Evolutionary conservation across 2,329 filamentous ascomycete genomes (phyloP), one percentile per base, ranked within the genome.

Genomic region (Paraphoma chrysanthemicola): DNA sequence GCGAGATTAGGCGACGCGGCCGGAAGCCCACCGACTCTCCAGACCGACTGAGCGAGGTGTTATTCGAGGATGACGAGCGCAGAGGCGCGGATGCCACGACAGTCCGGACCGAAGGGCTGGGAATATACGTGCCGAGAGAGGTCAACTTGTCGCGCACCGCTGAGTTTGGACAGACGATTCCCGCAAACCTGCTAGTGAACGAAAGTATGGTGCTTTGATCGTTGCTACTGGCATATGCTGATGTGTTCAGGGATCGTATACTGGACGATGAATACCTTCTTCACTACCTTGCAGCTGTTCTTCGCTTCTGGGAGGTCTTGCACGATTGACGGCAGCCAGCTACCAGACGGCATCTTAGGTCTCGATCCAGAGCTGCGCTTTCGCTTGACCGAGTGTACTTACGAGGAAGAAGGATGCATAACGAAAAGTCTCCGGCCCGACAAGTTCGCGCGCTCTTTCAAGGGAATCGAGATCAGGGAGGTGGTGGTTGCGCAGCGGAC

Each of bases 191-290:
- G 28, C 51, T 72, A 0, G 56, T 65, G 6, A 61, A 62, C n/a
- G 60, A 72, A 38, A 59, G 70, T 70, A 44, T n/a, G 63, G 48
- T 23, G 46, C 1, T 14, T 29, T 6, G 12, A 2, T 28, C 6
- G 6, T 9, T 42, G 39, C 2, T 17, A 41, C 7, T 14, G 1
- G 29, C 12, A 33, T 16, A 51, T 48, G 4, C 16, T 60, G 18
- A 61, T 48, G 10, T 10, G 10, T 7, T 5, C 41, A 73, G 69
- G 53, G 18, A 71, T 72, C 36, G 38, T 65, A 6, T 59, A 67
- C 44, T 74, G 68, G 69, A 63, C 55, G 6, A 46, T 72, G 56
- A 69, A 70, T 36, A 71, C 65, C 0, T 71, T 73, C 62, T 71
- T 71, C 48, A 63, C 70, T 1, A 60, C 61, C n/a, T 43, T 74